Base-by-base conservation (phyloP, 2,329 filamentous ascomycete species). In the Phialocephala sp. region DNA sequence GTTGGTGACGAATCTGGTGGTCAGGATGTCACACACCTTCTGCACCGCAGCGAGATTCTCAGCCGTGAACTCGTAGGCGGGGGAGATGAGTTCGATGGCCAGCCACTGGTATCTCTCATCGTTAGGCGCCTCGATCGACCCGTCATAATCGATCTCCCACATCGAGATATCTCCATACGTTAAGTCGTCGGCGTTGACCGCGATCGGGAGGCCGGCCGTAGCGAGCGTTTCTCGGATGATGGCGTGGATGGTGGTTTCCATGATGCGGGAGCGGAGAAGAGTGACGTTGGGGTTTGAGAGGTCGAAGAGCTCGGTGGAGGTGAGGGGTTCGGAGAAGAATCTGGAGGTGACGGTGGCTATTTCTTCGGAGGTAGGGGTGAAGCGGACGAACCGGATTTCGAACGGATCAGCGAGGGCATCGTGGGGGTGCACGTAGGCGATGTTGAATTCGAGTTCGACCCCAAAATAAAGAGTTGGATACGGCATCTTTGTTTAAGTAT, bases 371-470 rank as follows among this genome's bases (percentile, higher is more conserved):
- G 37, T 55, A 15, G n/a, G 24, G 3, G n/a, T 27, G 9, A 56
- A 18, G 6, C 14, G 24, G 9, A 24, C 8, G 3, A 36, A 2
- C 9, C 12, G 18, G 43, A 1, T 2, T 12, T 54, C 50, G 1
- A 36, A 9, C 22, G 24, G 18, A 35, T 62, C 50, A 27, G 27
- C 2, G 59, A n/a, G 12, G 15, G 24, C n/a, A 20, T 43, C 35
- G n/a, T 24, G 4, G 2, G 18, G 18, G 12, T 45, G 2, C 3
- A 56, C 14, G 18, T 35, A 45, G 9, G 60, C 60, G 37, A 62
- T 36, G 22, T 62, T 62, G 22, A 56, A 56, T 32, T 62, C 60
- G 8, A 56, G 20, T 37, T 63, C 54, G 18, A 37, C 22, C 20
- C 58, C 54, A 2, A 41, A 62, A 20, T 24, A 43, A 5, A 62